Evolutionary conservation across 257 asterid genomes (phyloP), one percentile per base, ranked within the genome.

Genomic region (Salvia hispanica): DNA sequence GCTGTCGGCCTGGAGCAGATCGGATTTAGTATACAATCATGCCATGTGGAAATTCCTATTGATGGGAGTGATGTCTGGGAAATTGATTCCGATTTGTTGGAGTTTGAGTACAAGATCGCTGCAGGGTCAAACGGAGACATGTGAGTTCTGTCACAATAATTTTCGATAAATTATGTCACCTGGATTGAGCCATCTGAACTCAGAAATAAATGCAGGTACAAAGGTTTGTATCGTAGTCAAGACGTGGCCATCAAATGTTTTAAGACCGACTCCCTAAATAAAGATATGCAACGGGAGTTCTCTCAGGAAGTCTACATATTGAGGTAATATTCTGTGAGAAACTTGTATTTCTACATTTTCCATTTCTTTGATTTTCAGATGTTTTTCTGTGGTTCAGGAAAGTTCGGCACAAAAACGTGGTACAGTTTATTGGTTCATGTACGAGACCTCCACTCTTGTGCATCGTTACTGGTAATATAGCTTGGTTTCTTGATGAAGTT

Each of bases 241-340:
- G 93, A 90, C 40, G 96, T 92, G 66, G 98, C 98, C 46, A 84
- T 92, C 81, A 92, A 92, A 79, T 76, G 87, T 71, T 83, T 90
- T 59, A 83, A 86, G 59, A 58, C 82, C 1, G 90, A 87, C 70
- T 78, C 72, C 76, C 63, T 83, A 48, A 78, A 69, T 28, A 85
- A 73, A 78, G 79, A 82, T 68, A 71, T 83, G 73, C 85, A 73
- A 67, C 80, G 75, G 45, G 98, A 92, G 80, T 90, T 92, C 45
- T 70, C 85, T 9, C 97, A 92, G 78, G 98, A 92, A 83, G 84
- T 92, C 77, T 84, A 81, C 84, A 88, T 92, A 72, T 80, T 90
- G 82, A 89, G 97, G 98, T 21, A 21, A 21, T 21, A 18, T 53
- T 21, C 36, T 18, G 36, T 53, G 37, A 12, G 7, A 14, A 59